A percentile compares a stretch with the other conserved stretches of the same genome.
These are phyloP conservation scores for Ceratobasidium sp. DNA, from an alignment of 1,284 basidiomycete genomes.

Conservation along the genomic window DNA sequence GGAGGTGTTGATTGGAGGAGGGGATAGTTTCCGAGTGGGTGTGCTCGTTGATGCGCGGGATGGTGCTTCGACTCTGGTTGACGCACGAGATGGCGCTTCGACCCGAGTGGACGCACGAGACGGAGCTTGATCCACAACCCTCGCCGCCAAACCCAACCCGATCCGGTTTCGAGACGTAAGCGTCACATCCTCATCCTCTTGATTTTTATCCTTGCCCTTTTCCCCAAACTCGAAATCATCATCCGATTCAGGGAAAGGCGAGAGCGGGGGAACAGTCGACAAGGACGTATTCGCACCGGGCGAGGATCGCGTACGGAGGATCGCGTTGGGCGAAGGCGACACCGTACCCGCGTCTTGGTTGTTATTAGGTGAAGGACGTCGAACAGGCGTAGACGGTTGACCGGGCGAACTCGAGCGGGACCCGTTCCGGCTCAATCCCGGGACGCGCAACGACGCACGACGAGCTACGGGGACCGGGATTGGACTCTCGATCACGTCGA, in stretches of 20 bases:
- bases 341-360: background rate
- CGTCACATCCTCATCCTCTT: constrained; percentile 28
- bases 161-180: constrained; percentile 12
- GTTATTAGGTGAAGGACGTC: constrained; percentile 1
- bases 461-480: background rate
- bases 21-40: constrained; percentile 15
- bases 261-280: constrained; percentile 40
- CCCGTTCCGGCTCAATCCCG: background rate
- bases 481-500: constrained; percentile 9
- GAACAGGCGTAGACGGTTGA: background rate
- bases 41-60: constrained; percentile 8
- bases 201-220: constrained; percentile 6
- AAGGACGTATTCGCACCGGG: constrained; percentile 18
- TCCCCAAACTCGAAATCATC: constrained; percentile 26
- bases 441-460: background rate
- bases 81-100: no score
- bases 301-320: constrained; percentile 21
- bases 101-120: no score
- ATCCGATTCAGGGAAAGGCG: constrained; percentile 43
- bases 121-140: no score
- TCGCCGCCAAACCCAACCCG: background rate
- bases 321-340: constrained; percentile 23
- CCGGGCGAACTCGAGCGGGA: background rate
- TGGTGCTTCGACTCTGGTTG: background rate
- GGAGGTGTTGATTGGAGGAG: constrained; percentile 10